These are phyloP conservation scores for Magnusiomyces clavatus DNA, from an alignment of 1,139 yeast species.

Conservation along the genomic window DNA sequence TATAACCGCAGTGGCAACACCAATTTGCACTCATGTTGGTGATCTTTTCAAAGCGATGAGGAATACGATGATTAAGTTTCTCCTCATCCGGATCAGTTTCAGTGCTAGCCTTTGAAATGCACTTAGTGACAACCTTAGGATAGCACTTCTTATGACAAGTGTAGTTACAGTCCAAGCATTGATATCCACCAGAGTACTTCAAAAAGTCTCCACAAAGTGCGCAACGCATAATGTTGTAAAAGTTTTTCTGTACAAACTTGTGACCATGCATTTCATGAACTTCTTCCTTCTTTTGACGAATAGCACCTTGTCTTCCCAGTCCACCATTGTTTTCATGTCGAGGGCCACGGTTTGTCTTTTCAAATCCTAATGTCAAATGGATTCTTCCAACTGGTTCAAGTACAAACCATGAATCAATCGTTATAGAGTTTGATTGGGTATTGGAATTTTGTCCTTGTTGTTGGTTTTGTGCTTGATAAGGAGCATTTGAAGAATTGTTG, in stretches of 20 bases:
- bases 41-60: slow-evolving; percentile 87
- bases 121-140: slow-evolving; percentile 87
- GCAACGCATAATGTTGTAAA: slow-evolving; percentile 93
- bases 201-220: slow-evolving; percentile 94
- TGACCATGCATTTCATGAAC: slow-evolving; percentile 95
- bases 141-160: slow-evolving; percentile 93
- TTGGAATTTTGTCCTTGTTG: neutral
- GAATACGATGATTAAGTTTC: slow-evolving; percentile 89
- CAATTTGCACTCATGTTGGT: slow-evolving; percentile 94
- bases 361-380: slow-evolving; percentile 67
- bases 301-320: slow-evolving; percentile 97
- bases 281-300: slow-evolving; percentile 89
- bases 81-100: slow-evolving; percentile 83
- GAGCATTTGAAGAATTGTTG: neutral
- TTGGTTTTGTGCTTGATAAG: neutral
- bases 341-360: slow-evolving; percentile 49
- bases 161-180: slow-evolving; percentile 92
- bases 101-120: slow-evolving; percentile 85
- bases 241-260: slow-evolving; percentile 90
- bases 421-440: slow-evolving; percentile 14
- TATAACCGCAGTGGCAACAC: slow-evolving; percentile 98
- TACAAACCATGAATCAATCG: slow-evolving; percentile 76
- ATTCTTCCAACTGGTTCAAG: slow-evolving; percentile 94
- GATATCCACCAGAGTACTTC: slow-evolving; percentile 81
- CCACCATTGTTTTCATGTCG: slow-evolving; percentile 53